Percentiles rank a stretch among this genome's conserved stretches.
These are phyloP conservation scores for Luzula sylvatica DNA, from an alignment of 176 grass and related monocot genomes.

Conservation along the genomic window DNA sequence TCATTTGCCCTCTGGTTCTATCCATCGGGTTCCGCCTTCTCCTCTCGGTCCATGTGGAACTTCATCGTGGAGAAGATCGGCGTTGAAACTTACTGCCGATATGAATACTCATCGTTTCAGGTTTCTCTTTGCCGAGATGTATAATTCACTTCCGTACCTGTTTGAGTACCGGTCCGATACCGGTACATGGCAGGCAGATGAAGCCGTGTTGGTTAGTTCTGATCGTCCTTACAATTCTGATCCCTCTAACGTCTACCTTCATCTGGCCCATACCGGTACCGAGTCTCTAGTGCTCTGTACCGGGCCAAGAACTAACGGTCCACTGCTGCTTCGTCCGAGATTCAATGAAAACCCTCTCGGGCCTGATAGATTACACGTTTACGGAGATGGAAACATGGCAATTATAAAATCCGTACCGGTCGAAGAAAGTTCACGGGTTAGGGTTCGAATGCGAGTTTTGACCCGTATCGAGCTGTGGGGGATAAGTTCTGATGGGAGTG, in stretches of 20 bases:
- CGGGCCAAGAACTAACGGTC: conserved; percentile 6
- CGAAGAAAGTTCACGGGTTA: conserved; percentile 26
- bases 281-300: conserved; percentile 64
- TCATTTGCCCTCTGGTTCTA: conserved; percentile 45
- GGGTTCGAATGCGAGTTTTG: conserved; percentile 44
- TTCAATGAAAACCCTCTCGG: conserved; percentile 40
- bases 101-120: conserved; percentile 54
- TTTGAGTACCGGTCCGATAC: conserved; percentile 79
- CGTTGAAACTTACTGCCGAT: conserved; percentile 73
- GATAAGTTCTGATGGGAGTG: conserved; percentile 26
- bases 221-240: not conserved
- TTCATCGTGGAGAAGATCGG: conserved; percentile 79
- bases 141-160: conserved; percentile 46
- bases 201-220: conserved; percentile 17
- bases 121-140: conserved; percentile 86
- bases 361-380: conserved; percentile 50
- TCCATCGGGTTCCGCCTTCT: conserved; percentile 49
- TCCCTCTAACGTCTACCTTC: conserved; percentile 40
- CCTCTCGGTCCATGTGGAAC: conserved; percentile 92
- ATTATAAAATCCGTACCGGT: conserved; percentile 52
- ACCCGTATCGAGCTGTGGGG: conserved; percentile 68
- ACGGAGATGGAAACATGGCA: conserved; percentile 73
- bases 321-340: conserved; percentile 50
- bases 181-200: conserved; percentile 46
- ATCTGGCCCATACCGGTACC: conserved; percentile 38